Evolutionary conservation across 2,329 filamentous ascomycete genomes (phyloP).

Genomic region (Emergomyces pasteurianus): DNA sequence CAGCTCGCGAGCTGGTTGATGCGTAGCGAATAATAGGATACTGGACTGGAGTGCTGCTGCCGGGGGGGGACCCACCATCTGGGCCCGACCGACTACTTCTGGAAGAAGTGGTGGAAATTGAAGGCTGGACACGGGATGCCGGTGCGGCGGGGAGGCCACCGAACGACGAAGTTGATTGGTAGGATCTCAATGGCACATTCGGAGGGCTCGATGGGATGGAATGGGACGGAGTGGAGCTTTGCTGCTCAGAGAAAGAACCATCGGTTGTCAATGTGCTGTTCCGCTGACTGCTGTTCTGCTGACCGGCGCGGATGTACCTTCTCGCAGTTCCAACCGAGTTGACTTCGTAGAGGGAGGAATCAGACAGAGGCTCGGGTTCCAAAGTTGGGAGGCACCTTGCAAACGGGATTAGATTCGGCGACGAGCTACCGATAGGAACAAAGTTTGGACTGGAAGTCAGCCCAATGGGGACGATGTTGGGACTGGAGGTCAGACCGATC

Average conservation of each 20-base stretch:
- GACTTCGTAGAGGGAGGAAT: conserved; percentile 28
- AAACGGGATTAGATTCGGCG: conserved; percentile 25
- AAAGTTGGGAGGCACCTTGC: conserved; percentile 21
- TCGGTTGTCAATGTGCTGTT: conserved; percentile 16
- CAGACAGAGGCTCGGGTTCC: conserved; percentile 22
- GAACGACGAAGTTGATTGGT: conserved; percentile 23
- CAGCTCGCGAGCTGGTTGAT: conserved; percentile 31
- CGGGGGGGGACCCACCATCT: conserved; percentile 26
- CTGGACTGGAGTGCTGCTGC: conserved; percentile 27
- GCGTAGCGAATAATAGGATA: conserved; percentile 26
- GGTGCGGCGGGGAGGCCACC: conserved; percentile 20
- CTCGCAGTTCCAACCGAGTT: conserved; percentile 32
- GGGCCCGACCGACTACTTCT: conserved; percentile 15
- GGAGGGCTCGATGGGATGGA: conserved; percentile 32
- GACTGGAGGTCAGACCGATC: conserved; percentile 23
- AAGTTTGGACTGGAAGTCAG: conserved; percentile 33
- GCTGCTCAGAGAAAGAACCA: conserved; percentile 20
- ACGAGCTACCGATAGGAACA: conserved; percentile 27
- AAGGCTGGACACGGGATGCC: conserved; percentile 15
- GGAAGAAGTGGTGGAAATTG: conserved; percentile 21
- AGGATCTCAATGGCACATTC: conserved; percentile 20
- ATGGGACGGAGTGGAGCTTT: conserved; percentile 20
- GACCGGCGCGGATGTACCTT: conserved; percentile 23
- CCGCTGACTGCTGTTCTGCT: conserved; percentile 25
- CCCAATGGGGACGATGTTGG: no score